These are phyloP conservation scores for Fermentozyma sake DNA, from an alignment of 1,139 yeast species.

Conservation along the genomic window DNA sequence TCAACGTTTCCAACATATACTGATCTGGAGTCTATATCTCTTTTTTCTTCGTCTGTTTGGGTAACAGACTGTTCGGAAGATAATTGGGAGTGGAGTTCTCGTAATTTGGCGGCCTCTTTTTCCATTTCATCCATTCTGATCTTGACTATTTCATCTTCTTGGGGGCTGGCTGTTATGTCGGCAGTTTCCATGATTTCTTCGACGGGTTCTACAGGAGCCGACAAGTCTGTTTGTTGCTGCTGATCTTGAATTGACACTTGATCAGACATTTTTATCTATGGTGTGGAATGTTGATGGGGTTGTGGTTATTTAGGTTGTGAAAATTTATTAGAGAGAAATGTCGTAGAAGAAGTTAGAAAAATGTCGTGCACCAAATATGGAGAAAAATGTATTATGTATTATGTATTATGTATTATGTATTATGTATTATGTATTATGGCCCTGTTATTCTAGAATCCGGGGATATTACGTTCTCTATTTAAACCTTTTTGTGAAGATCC, in stretches of 20 bases:
- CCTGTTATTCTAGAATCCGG: conserved; percentile 11
- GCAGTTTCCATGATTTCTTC: conserved; percentile 1
- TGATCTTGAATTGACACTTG: conserved; percentile 9
- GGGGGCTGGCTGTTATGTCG: neutral
- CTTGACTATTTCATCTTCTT: neutral
- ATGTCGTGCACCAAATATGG: no score
- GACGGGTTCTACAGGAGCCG: conserved; percentile 1
- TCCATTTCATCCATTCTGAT: conserved; percentile 7
- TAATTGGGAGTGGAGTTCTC: conserved; percentile 3
- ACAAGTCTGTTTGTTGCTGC: conserved; percentile 3
- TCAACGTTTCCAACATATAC: conserved; percentile 88
- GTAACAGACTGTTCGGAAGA: conserved; percentile 7
- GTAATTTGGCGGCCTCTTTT: conserved; percentile 13
- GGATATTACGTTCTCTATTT: conserved; percentile 34
- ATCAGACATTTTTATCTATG: conserved; percentile 6
- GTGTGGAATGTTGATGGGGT: no score
- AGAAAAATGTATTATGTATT: no score
- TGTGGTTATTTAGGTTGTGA: no score
- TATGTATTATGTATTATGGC: no score
- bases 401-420: no score
- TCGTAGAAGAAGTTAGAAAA: no score
- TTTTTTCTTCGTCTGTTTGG: conserved; percentile 29
- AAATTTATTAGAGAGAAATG: no score
- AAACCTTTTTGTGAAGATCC: conserved; percentile 20
- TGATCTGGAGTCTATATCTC: conserved; percentile 66